Percentiles rank a stretch among this genome's conserved stretches.
Conservation (phyloP, 1,139 yeast genomes). For the Diutina catenulata region DNA sequence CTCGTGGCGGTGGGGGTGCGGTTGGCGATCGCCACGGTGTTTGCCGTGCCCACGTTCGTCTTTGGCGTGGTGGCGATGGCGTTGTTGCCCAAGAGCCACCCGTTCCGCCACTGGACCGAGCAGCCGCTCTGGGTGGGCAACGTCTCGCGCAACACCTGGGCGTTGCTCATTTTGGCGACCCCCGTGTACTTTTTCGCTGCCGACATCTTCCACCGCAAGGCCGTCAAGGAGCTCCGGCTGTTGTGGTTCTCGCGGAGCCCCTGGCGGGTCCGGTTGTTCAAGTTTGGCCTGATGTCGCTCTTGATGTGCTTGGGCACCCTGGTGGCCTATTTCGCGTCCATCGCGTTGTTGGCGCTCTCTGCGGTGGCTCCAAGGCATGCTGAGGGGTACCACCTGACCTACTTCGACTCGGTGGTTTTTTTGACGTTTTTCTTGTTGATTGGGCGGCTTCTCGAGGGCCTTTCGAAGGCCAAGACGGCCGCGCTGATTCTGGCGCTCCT, state of each 20-base stretch:
- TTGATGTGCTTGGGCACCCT: slow-evolving; percentile 64
- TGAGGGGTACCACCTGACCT: slow-evolving; percentile 49
- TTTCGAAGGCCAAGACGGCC: slow-evolving; percentile 56
- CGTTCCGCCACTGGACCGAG: slow-evolving; percentile 42
- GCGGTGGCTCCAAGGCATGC: slow-evolving; percentile 22
- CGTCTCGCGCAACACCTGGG: slow-evolving; percentile 55
- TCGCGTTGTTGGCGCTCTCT: slow-evolving; percentile 41
- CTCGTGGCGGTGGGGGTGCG: slow-evolving; percentile 34
- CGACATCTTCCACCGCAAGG: slow-evolving; percentile 59
- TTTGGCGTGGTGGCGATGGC: slow-evolving; percentile 64
- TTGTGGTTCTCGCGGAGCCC: slow-evolving; percentile 48
- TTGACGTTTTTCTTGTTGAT: slow-evolving; percentile 58
- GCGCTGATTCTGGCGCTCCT: slow-evolving; percentile 48
- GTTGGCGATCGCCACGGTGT: slow-evolving; percentile 33
- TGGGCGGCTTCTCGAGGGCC: slow-evolving; percentile 58
- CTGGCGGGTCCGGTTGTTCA: slow-evolving; percentile 44
- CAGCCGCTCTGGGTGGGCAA: slow-evolving; percentile 56
- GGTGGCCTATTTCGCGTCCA: slow-evolving; percentile 59
- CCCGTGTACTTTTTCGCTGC: slow-evolving; percentile 71
- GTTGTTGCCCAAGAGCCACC: slow-evolving; percentile 32
- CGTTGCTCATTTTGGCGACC: slow-evolving; percentile 49
- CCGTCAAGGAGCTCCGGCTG: slow-evolving; percentile 43
- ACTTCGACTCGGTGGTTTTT: slow-evolving; percentile 71
- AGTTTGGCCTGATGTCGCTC: slow-evolving; percentile 70
- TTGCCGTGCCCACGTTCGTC: slow-evolving; percentile 60